phyloP scores from a whole-genome alignment of 768 basidiomycete genomes.

The Coprinopsis sp. region DNA sequence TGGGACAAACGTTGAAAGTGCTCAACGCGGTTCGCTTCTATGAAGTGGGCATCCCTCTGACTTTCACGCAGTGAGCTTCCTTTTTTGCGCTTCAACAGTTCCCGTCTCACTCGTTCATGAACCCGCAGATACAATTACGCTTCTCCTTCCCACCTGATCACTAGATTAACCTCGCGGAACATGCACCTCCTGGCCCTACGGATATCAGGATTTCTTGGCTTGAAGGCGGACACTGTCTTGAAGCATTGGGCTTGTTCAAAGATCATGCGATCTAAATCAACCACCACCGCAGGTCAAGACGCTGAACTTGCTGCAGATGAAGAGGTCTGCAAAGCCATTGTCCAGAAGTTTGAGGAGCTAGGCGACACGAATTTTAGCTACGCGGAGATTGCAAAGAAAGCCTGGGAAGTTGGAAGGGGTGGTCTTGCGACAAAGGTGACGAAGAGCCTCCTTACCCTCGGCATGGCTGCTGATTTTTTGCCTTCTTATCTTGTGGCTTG shows the following conservation, averaged over 20 bases:
- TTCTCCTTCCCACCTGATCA: slow-evolving; percentile 76
- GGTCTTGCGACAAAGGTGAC: slow-evolving; percentile 87
- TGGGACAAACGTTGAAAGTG: slow-evolving; percentile 91
- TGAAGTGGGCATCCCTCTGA: slow-evolving; percentile 91
- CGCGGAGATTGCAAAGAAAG: slow-evolving; percentile 89
- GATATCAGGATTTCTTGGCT: slow-evolving; percentile 75
- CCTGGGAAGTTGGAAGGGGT: slow-evolving; percentile 84
- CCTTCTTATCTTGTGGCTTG: neutral
- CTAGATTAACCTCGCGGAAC: slow-evolving; percentile 80
- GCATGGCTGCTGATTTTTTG: neutral
- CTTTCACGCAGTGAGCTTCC: slow-evolving; percentile 74
- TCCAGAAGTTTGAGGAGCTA: slow-evolving; percentile 83
- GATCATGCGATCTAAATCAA: slow-evolving; percentile 68
- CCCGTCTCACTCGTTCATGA: neutral
- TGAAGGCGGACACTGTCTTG: slow-evolving; percentile 83
- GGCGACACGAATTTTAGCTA: slow-evolving; percentile 81
- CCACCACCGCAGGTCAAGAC: slow-evolving; percentile 44
- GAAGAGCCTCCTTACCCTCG: neutral
- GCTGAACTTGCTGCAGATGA: slow-evolving; percentile 65
- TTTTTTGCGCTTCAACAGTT: neutral
- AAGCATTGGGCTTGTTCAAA: slow-evolving; percentile 97
- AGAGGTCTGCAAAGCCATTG: slow-evolving; percentile 75
- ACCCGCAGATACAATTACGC: slow-evolving; percentile 67
- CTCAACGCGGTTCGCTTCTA: slow-evolving; percentile 89
- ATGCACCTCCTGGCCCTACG: slow-evolving; percentile 90